Conservation (phyloP, 345 rosid species). For the Microthlaspi erraticum region DNA sequence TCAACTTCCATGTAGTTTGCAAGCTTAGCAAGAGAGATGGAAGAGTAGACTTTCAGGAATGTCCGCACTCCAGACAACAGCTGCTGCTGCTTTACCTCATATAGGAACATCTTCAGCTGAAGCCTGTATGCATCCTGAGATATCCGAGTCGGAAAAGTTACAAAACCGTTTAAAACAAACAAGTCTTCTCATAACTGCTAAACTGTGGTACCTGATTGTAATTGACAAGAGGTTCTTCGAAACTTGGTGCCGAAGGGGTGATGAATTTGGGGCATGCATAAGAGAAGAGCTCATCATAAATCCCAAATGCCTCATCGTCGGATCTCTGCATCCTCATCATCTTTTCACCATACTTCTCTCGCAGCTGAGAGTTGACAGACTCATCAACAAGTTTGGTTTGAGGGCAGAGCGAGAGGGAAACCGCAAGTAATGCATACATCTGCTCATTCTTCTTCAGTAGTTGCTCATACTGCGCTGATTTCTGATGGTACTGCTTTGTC, state of each 20-base stretch:
- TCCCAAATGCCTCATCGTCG: conserved; percentile 84
- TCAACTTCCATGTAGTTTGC: conserved; percentile 94
- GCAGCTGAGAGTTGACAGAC: conserved; percentile 79
- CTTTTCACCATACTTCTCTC: conserved; percentile 98
- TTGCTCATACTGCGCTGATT: conserved; percentile 93
- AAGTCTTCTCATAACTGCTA: conserved; percentile 1
- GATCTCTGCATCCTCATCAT: conserved; percentile 92
- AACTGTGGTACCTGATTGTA: conserved; percentile 76
- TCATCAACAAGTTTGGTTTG: conserved; percentile 92
- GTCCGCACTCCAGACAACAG: conserved; percentile 78
- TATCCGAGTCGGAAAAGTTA: not conserved
- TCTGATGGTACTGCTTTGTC: conserved; percentile 92
- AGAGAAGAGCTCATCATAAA: conserved; percentile 94
- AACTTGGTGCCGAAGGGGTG: conserved; percentile 91
- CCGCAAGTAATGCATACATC: conserved; percentile 93
- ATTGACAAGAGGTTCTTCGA: conserved; percentile 91
- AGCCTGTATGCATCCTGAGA: conserved; percentile 93
- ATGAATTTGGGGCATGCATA: conserved; percentile 99
- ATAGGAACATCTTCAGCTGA: conserved; percentile 91
- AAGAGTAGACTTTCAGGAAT: conserved; percentile 87
- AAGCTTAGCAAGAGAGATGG: conserved; percentile 85
- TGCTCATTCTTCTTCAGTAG: conserved; percentile 97
- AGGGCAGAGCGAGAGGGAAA: conserved; percentile 89
- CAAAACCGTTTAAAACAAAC: not conserved
- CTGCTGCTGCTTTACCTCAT: conserved; percentile 96